Conservation (phyloP, 1,139 yeast species). For the Williopsis jadinii region DNA sequence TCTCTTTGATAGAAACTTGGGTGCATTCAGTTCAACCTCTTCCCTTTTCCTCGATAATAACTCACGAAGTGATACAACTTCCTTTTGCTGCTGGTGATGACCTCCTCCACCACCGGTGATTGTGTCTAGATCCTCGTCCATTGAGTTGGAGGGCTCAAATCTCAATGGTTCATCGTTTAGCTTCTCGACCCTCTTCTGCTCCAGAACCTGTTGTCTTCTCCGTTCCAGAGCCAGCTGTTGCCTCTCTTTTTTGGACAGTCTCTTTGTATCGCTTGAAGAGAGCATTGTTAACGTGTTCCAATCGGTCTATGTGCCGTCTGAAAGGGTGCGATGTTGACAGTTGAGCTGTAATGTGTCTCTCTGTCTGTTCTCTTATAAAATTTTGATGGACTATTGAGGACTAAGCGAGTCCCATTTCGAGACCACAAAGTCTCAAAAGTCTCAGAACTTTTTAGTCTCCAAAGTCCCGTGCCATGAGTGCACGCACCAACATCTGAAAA, state of each 20-base stretch:
- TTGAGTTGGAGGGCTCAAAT: neutral
- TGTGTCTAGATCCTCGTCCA: neutral
- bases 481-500: too few relatives aligned
- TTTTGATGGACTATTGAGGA: too few relatives aligned
- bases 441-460: too few relatives aligned
- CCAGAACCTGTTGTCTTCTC: constrained; percentile 2
- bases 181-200: constrained; percentile 6
- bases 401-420: too few relatives aligned
- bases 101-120: too few relatives aligned
- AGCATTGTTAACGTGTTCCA: neutral
- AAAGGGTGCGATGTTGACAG: neutral
- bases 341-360: too few relatives aligned
- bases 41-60: constrained; percentile 28
- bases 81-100: neutral
- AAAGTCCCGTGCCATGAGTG: too few relatives aligned
- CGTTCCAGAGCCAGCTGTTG: constrained; percentile 24
- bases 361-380: too few relatives aligned
- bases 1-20: constrained; percentile 42
- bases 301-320: neutral
- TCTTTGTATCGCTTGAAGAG: neutral
- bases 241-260: constrained; percentile 41
- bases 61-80: constrained; percentile 35
- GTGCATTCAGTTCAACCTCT: constrained; percentile 25
- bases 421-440: too few relatives aligned
- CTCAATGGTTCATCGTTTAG: neutral